Evolutionary conservation across 2,329 filamentous ascomycete species (phyloP).

Genomic region (Alternaria incomplexa): DNA sequence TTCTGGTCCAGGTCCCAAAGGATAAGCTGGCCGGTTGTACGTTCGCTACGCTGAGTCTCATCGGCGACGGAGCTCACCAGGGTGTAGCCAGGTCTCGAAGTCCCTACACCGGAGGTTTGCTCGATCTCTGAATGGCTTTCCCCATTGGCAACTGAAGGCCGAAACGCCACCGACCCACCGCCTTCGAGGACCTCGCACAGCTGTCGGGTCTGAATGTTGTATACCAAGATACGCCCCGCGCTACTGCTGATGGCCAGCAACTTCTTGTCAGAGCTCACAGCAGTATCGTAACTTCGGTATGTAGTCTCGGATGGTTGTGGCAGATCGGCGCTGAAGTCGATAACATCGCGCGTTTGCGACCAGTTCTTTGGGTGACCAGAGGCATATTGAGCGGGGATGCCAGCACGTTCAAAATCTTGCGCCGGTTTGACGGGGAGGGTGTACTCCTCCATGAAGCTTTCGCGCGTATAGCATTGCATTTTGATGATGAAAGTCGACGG

Average conservation of each 20-base stretch:
- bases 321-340: conserved; percentile 17
- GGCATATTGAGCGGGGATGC: conserved; percentile 18
- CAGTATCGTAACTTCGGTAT: conserved; percentile 13
- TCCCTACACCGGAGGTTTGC: not conserved
- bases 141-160: conserved; percentile 2
- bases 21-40: conserved; percentile 16
- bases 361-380: conserved; percentile 25
- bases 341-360: conserved; percentile 9
- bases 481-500: not conserved
- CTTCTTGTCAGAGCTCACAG: conserved; percentile 29
- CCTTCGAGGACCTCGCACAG: conserved; percentile 34
- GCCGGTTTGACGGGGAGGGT: conserved; percentile 16
- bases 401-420: conserved; percentile 21
- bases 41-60: not conserved
- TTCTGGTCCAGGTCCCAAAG: conserved; percentile 38
- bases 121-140: not conserved
- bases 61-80: conserved; percentile 23
- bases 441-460: conserved; percentile 20
- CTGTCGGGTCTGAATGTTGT: conserved; percentile 29
- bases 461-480: conserved; percentile 7
- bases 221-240: conserved; percentile 21
- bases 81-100: conserved; percentile 24
- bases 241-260: conserved; percentile 30
- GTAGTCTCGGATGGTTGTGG: not conserved
- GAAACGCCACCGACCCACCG: conserved; percentile 21